Evolutionary conservation across 345 rosid species (phyloP).

Genomic region (Salix koriyanagi): DNA sequence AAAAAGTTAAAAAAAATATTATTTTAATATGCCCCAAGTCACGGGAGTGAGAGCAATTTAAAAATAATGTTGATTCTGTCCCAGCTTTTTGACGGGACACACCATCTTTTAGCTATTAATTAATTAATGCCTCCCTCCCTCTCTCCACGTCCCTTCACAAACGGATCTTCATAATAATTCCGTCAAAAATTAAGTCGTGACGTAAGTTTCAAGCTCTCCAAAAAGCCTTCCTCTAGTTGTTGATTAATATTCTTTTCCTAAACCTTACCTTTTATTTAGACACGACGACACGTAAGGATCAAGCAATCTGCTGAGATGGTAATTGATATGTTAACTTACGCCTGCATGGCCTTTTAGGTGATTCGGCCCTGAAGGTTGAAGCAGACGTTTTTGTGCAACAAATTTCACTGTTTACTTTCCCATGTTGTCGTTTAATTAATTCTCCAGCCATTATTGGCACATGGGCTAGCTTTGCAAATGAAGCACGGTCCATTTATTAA

Average conservation of each 20-base stretch:
- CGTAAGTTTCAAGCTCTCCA: conserved; percentile 16
- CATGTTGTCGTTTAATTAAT: neutral
- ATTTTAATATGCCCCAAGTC: neutral
- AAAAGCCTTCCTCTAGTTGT: neutral
- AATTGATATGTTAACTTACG: neutral
- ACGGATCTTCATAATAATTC: conserved; percentile 13
- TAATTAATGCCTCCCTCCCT: neutral
- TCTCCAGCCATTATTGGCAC: conserved; percentile 5
- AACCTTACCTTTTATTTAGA: neutral
- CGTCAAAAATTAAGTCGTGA: conserved; percentile 12
- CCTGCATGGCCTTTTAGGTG: conserved; percentile 3
- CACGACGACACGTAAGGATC: neutral
- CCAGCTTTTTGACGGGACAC: neutral
- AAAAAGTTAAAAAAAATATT: no score
- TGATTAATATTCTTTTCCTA: neutral
- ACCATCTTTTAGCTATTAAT: neutral
- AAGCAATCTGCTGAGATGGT: neutral
- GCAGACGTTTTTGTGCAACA: neutral
- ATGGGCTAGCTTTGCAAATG: conserved; percentile 2
- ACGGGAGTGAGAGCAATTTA: neutral
- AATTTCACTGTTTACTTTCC: neutral
- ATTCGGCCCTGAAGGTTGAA: neutral
- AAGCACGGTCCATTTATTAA: neutral
- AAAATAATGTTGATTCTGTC: neutral
- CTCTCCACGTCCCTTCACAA: neutral